phyloP scores from a whole-genome alignment of 371 early-diverging fungal genomes.

The Massospora cicadina region DNA sequence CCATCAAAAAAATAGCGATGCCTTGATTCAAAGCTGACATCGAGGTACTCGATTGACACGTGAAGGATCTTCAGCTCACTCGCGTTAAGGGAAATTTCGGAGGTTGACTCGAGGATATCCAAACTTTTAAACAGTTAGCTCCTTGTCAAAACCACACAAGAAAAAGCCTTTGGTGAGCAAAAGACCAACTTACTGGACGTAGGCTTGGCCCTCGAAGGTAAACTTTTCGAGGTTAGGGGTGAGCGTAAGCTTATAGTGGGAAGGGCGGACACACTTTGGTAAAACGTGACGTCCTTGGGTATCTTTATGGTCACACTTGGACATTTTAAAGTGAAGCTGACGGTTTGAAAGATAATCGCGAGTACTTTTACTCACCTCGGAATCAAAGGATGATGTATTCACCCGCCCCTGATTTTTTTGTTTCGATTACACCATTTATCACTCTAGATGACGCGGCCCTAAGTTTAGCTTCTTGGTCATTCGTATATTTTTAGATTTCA shows the following conservation, averaged over 20 bases:
- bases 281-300: conserved; percentile 31
- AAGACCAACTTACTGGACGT: conserved; percentile 16
- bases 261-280: conserved; percentile 48
- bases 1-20: background rate
- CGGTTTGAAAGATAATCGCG: too few relatives aligned
- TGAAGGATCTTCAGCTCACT: background rate
- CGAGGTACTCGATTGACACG: background rate
- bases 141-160: background rate
- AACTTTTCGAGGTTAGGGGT: conserved; percentile 48
- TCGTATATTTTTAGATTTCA: too few relatives aligned
- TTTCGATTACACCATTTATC: too few relatives aligned
- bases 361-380: too few relatives aligned
- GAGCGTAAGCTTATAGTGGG: conserved; percentile 52
- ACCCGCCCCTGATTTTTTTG: too few relatives aligned
- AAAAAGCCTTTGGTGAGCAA: background rate
- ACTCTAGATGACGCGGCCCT: too few relatives aligned
- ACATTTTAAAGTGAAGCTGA: background rate
- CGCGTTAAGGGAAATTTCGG: background rate
- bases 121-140: background rate
- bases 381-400: too few relatives aligned
- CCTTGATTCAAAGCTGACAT: background rate
- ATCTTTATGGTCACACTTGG: background rate
- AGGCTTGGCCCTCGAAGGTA: conserved; percentile 42
- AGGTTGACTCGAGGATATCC: background rate
- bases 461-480: too few relatives aligned